phyloP scores from a whole-genome alignment of 1,284 basidiomycete genomes.

The Inonotus obliquus region DNA sequence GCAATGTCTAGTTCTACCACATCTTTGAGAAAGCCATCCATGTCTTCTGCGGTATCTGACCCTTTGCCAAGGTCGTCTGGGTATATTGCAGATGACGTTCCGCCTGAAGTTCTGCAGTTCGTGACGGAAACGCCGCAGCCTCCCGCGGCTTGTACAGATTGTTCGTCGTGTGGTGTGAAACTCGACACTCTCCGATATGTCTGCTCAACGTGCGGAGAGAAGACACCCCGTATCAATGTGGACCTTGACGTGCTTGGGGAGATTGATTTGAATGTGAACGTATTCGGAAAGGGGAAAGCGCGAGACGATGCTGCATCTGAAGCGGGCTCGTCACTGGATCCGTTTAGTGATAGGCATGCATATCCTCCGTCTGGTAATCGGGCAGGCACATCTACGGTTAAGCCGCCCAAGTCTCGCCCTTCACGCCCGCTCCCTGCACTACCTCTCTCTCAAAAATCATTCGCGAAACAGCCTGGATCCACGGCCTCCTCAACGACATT shows the following conservation, averaged over 20 bases:
- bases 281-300: constrained; percentile 35
- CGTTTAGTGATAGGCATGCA: constrained; percentile 10
- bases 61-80: constrained; percentile 27
- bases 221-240: constrained; percentile 35
- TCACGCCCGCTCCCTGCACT: constrained; percentile 13
- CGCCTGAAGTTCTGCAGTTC: constrained; percentile 51
- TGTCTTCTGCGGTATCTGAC: constrained; percentile 29
- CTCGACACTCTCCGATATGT: constrained; percentile 82
- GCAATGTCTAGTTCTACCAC: constrained; percentile 15
- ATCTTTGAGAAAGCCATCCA: constrained; percentile 23
- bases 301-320: constrained; percentile 9
- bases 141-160: constrained; percentile 66
- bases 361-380: constrained; percentile 20
- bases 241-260: constrained; percentile 10
- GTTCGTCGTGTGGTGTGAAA: constrained; percentile 71
- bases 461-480: constrained; percentile 18
- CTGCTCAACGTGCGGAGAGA: constrained; percentile 82
- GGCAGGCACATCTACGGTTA: background rate
- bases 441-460: constrained; percentile 16
- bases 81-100: constrained; percentile 30
- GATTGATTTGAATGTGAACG: constrained; percentile 27
- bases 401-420: background rate
- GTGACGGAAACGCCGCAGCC: constrained; percentile 47
- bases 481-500: constrained; percentile 22
- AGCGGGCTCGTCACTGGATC: background rate